Evolutionary conservation across 352 stramenopile species (phyloP), one percentile per base, ranked within the genome.

Genomic region (Globisporangium splendens): DNA sequence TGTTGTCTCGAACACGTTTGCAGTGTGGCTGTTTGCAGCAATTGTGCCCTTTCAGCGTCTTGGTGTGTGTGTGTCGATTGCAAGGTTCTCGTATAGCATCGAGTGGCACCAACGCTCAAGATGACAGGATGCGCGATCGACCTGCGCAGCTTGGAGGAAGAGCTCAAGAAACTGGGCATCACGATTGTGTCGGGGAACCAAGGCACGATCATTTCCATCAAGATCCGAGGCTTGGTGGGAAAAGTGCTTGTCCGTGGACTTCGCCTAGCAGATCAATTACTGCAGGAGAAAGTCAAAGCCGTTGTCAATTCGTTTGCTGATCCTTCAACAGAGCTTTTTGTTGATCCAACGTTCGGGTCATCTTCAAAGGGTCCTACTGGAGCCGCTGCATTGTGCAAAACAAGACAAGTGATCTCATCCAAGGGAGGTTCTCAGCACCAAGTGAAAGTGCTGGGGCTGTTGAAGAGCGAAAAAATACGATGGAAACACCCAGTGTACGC

Each of bases 321-420:
- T 65, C 58, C 71, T 28, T 46, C 41, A 0, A 77, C 70, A 11
- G 87, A 86, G 49, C 54, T 82, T 1, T 97, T 95, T 47, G 66
- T 61, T 3, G 89, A 97, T 49, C 82, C 85, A 7, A 91, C 82
- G 11, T 97, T 97, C 63, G 89, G 89, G 3, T 88, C 89, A 14
- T 72, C 43, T 2, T 46, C 63, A 1, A 66, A 51, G 15, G 88
- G 96, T 56, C 61, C 67, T 2, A 68, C 78, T 38, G 89, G 88
- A 10, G 76, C 75, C 15, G 47, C 65, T 18, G 85, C 86, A 5
- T 62, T 96, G 11, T 96, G 85, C 59, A 90, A 89, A 54, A 73
- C 66, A 24, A 75, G 75, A 1, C 59, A 43, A 14, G 51, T 59
- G 7, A 61, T 86, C 22, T 72, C 79, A 6, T 89, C 82, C 0